Evolutionary conservation across 768 basidiomycete genomes (phyloP), one percentile per base, ranked within the genome.

Genomic region (Grammothele lineata): DNA sequence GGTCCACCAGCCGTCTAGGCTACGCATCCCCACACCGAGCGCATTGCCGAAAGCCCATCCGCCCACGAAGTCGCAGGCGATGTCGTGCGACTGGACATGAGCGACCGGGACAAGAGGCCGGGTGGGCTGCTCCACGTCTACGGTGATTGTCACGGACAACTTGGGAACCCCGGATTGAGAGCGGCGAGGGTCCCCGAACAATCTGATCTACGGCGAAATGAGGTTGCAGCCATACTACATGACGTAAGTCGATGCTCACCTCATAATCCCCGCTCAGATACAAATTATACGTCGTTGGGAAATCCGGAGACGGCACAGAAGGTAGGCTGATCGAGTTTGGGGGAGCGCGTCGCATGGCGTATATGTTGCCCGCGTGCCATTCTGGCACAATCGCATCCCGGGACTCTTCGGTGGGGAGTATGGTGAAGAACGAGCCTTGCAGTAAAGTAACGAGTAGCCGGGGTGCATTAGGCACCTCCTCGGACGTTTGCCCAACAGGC

Each of bases 341-440:
- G 10, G 77, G 70, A 17, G 78, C 65, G 23, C 68, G 67, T 47
- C 80, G 75, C 65, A 86, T 70, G 19, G 71, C 69, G 61, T 95
- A 95, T n/a, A 95, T 81, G 60, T 95, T 90, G 26, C 90, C 92
- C n/a, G 78, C 66, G 61, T 85, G 76, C 92, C 92, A 95, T 59
- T 76, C 66, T 5, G 72, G 70, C 5, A 69, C 55, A 15, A 55
- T 42, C 3, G 39, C 39, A 11, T 56, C 41, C 18, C 54, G 23
- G n/a, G 33, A 9, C 1, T 26, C 14, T 4, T 17, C 56, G 3
- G 15, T 2, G 10, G 86, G 83, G 11, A 85, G 54, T 35, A 95
- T 60, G 6, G 87, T 70, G 58, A 91, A 89, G 61, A 85, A 91
- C 2, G 89, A 83, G 0, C 80, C 90, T 57, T 85, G 86, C 9